These are phyloP conservation scores for Wickerhamia fluorescens DNA, from an alignment of 805 yeast genomes.

Conservation along the genomic window DNA sequence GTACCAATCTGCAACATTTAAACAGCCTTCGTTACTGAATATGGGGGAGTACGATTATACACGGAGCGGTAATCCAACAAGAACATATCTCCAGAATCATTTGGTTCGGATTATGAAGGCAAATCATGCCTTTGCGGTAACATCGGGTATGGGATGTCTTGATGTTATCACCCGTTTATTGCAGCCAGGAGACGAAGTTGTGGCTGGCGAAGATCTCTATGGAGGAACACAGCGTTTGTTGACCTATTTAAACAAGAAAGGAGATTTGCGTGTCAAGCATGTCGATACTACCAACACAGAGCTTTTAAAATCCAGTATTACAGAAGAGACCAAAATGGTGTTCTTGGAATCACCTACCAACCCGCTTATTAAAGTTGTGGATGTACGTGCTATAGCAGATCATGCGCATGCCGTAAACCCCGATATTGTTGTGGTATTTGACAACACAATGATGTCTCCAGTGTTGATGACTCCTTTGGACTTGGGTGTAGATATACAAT, in stretches of 20 bases:
- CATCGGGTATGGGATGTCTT: constrained; percentile 89
- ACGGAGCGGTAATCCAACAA: constrained; percentile 89
- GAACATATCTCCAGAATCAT: constrained; percentile 74
- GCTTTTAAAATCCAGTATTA: constrained; percentile 50
- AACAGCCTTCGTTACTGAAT: constrained; percentile 62
- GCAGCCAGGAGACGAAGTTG: constrained; percentile 79
- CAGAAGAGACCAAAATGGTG: constrained; percentile 60
- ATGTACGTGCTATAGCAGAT: constrained; percentile 59
- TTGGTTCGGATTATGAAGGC: constrained; percentile 75
- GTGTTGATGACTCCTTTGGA: constrained; percentile 77
- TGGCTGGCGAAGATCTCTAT: constrained; percentile 91
- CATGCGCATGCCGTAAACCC: constrained; percentile 66
- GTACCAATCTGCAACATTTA: constrained; percentile 93
- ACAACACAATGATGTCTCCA: constrained; percentile 97
- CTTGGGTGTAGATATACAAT: constrained; percentile 83
- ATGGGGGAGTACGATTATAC: constrained; percentile 76
- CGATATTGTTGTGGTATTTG: constrained; percentile 70
- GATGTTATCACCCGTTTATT: constrained; percentile 76
- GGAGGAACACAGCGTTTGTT: constrained; percentile 90
- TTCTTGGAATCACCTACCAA: constrained; percentile 90
- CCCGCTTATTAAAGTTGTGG: constrained; percentile 84
- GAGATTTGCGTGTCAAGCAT: constrained; percentile 62
- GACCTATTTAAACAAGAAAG: constrained; percentile 59
- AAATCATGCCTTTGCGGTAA: constrained; percentile 69
- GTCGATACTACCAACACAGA: constrained; percentile 74